phyloP scores from a whole-genome alignment of 768 basidiomycete genomes.

The Pisolithus sp. region DNA sequence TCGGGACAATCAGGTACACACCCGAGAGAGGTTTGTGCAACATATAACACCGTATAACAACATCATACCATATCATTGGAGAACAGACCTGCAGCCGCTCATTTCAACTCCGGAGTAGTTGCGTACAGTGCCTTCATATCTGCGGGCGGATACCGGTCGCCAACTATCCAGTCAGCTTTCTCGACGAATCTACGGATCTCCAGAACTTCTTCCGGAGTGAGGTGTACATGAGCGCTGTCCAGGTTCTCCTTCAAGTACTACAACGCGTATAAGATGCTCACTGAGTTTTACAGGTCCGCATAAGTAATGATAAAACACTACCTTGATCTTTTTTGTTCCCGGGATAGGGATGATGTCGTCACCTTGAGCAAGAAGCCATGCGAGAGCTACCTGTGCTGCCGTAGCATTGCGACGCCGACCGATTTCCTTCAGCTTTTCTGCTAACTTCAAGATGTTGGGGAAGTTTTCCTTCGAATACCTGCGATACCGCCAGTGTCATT shows the following conservation, averaged over 20 bases:
- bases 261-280: background rate
- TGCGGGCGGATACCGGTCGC: conserved; percentile 19
- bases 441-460: conserved; percentile 36
- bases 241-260: conserved; percentile 44
- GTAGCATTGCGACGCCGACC: conserved; percentile 31
- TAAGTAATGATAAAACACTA: conserved; percentile 1
- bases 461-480: conserved; percentile 38
- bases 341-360: conserved; percentile 36
- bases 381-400: conserved; percentile 35
- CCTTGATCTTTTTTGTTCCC: conserved; percentile 32
- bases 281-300: background rate
- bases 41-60: too few species aligned
- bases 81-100: background rate
- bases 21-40: too few species aligned
- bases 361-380: conserved; percentile 36
- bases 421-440: conserved; percentile 26
- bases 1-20: too few species aligned
- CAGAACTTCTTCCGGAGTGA: conserved; percentile 33
- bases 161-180: conserved; percentile 20
- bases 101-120: conserved; percentile 14
- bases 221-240: conserved; percentile 26
- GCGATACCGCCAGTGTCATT: background rate
- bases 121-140: conserved; percentile 6
- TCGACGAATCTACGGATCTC: conserved; percentile 32
- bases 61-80: background rate